Evolutionary conservation across 2,329 filamentous ascomycete species (phyloP).

Genomic region (Dactylellina haptotyla): DNA sequence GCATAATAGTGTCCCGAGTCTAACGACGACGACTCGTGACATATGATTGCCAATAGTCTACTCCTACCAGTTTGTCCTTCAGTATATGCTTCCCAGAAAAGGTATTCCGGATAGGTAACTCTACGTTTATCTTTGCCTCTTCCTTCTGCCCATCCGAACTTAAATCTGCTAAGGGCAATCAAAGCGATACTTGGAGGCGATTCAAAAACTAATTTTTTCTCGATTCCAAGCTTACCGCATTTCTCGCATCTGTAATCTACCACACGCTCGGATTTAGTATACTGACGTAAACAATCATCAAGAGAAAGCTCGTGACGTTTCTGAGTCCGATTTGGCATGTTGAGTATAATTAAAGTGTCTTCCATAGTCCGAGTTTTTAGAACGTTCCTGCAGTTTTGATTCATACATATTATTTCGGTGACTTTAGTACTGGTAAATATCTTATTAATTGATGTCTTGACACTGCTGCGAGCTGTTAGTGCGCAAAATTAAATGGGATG

Average conservation of each 20-base stretch:
- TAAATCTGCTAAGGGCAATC: slow-evolving; percentile 35
- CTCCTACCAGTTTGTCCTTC: slow-evolving; percentile 5
- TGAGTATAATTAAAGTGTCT: slow-evolving; percentile 32
- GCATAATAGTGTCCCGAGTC: slow-evolving; percentile 23
- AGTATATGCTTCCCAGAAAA: slow-evolving; percentile 14
- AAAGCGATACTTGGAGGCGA: slow-evolving; percentile 32
- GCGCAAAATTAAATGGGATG: too few relatives aligned
- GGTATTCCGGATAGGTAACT: slow-evolving; percentile 29
- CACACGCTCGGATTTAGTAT: slow-evolving; percentile 23
- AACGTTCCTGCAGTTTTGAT: slow-evolving; percentile 2
- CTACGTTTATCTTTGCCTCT: slow-evolving; percentile 30
- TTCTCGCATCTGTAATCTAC: slow-evolving; percentile 33
- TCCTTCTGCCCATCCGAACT: slow-evolving; percentile 14
- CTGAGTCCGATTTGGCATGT: slow-evolving; percentile 10
- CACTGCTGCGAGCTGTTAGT: not conserved
- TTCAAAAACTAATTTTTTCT: slow-evolving; percentile 29
- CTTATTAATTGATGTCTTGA: not conserved
- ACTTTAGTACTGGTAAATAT: slow-evolving; percentile 38
- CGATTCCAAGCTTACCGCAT: slow-evolving; percentile 21
- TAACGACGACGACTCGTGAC: slow-evolving; percentile 25
- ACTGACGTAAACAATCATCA: slow-evolving; percentile 22
- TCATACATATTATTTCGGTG: slow-evolving; percentile 5
- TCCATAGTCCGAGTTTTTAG: slow-evolving; percentile 9
- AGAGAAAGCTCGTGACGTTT: slow-evolving; percentile 5
- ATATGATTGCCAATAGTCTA: slow-evolving; percentile 27